Evolutionary conservation across 1,284 basidiomycete species (phyloP).

Genomic region (Naganishia liquefaciens): DNA sequence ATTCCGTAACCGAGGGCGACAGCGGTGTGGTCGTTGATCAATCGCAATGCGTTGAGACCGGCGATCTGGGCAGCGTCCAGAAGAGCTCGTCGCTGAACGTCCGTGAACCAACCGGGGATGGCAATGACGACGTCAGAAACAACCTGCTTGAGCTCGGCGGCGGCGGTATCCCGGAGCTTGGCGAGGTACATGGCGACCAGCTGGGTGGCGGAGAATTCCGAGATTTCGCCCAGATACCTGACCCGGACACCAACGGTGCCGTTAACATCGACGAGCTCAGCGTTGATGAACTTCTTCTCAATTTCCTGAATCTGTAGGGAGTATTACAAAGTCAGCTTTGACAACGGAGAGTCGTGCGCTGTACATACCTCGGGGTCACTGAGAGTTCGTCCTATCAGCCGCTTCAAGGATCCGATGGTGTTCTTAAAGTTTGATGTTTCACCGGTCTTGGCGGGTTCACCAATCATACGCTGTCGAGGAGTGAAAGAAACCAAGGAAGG

Average conservation of each 20-base stretch:
- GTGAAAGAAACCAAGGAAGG: slow-evolving; percentile 95
- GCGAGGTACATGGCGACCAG: slow-evolving; percentile 81
- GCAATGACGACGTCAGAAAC: slow-evolving; percentile 90
- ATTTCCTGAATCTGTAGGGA: slow-evolving; percentile 53
- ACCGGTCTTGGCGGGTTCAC: slow-evolving; percentile 90
- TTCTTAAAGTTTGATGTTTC: slow-evolving; percentile 98
- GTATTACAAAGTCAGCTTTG: neutral
- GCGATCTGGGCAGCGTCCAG: slow-evolving; percentile 85
- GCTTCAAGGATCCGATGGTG: slow-evolving; percentile 86
- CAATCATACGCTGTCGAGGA: slow-evolving; percentile 79
- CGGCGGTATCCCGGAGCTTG: slow-evolving; percentile 81
- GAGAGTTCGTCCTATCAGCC: slow-evolving; percentile 75
- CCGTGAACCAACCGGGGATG: slow-evolving; percentile 92
- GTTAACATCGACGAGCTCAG: slow-evolving; percentile 74
- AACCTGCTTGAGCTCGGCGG: slow-evolving; percentile 75
- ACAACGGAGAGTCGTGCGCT: neutral
- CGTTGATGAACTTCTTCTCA: slow-evolving; percentile 87
- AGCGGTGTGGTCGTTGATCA: slow-evolving; percentile 93
- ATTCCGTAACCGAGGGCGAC: slow-evolving; percentile 93
- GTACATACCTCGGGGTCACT: slow-evolving; percentile 70
- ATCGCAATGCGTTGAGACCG: slow-evolving; percentile 79
- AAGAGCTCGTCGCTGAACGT: slow-evolving; percentile 81
- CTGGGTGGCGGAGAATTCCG: slow-evolving; percentile 78
- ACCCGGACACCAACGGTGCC: slow-evolving; percentile 83
- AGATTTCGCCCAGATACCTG: slow-evolving; percentile 76